Evolutionary conservation across 2,329 filamentous ascomycete genomes (phyloP).

Genomic region (Raffaelea ambrosiae): DNA sequence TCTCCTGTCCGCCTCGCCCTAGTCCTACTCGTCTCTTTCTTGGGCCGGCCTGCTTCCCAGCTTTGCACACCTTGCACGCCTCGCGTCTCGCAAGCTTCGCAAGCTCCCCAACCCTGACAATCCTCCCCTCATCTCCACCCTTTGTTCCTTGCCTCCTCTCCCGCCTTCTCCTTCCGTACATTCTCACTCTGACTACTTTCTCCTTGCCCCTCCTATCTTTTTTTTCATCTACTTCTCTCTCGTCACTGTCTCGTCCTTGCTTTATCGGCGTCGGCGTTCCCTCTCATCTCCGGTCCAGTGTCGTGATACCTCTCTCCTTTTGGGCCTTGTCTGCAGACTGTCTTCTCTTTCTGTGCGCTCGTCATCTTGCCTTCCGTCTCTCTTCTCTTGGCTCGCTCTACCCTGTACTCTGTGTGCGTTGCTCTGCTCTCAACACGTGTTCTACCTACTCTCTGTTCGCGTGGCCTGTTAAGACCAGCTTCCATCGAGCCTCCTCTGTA

Average conservation of each 20-base stretch:
- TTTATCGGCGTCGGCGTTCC: slow-evolving; percentile 10
- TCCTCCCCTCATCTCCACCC: too few species aligned
- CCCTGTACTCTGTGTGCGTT: too few species aligned
- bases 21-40: slow-evolving; percentile 2
- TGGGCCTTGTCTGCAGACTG: neutral
- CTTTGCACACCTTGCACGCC: neutral
- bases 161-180: too few species aligned
- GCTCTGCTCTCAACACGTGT: too few species aligned
- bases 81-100: neutral
- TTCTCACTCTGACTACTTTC: too few species aligned
- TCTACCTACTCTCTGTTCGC: too few species aligned
- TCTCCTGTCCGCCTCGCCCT: neutral
- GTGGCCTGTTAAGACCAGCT: too few species aligned
- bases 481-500: too few species aligned
- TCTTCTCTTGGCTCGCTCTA: too few species aligned
- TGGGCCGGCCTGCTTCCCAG: neutral
- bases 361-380: too few species aligned
- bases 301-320: slow-evolving; percentile 2
- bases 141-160: too few species aligned
- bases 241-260: slow-evolving; percentile 2
- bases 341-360: neutral
- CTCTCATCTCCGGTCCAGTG: slow-evolving; percentile 4
- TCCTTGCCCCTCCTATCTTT: neutral
- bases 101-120: too few species aligned
- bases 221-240: neutral